A percentile compares a stretch with the other conserved stretches of the same genome.
These are phyloP conservation scores for Athelia psychrophila DNA, from an alignment of 1,284 basidiomycete species.

Conservation along the genomic window DNA sequence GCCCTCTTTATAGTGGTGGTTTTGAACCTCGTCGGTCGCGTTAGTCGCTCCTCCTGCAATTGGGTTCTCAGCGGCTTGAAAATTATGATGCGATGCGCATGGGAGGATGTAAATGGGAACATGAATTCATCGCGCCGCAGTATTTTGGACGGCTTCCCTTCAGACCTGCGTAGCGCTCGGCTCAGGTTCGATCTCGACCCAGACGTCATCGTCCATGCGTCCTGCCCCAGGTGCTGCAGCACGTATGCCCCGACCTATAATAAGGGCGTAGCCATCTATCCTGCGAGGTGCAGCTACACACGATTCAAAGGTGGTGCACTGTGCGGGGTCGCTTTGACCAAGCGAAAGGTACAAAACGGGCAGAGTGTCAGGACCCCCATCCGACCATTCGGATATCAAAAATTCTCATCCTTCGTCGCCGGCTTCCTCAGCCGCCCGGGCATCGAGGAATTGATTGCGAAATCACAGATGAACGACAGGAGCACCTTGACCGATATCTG, in stretches of 20 bases:
- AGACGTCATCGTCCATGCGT: conserved; percentile 5
- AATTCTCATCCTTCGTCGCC: not conserved
- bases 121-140: too few species aligned
- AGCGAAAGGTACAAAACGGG: not conserved
- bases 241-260: not conserved
- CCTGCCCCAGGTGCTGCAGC: conserved; percentile 7
- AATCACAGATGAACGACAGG: not conserved
- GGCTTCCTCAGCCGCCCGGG: not conserved
- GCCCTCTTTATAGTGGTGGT: too few species aligned
- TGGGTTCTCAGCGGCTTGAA: too few species aligned
- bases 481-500: not conserved
- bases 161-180: conserved; percentile 6
- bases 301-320: not conserved
- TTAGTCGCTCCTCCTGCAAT: too few species aligned
- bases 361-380: not conserved
- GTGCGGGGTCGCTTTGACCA: not conserved
- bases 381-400: not conserved
- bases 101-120: too few species aligned
- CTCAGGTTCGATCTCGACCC: conserved; percentile 6
- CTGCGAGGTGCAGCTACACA: not conserved
- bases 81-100: too few species aligned
- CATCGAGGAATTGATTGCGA: not conserved
- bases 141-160: not conserved
- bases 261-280: not conserved
- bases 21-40: too few species aligned